A percentile compares a stretch with the other conserved stretches of the same genome.
Conservation (phyloP, 1,139 yeast species). For the Taiozyma sp. region DNA sequence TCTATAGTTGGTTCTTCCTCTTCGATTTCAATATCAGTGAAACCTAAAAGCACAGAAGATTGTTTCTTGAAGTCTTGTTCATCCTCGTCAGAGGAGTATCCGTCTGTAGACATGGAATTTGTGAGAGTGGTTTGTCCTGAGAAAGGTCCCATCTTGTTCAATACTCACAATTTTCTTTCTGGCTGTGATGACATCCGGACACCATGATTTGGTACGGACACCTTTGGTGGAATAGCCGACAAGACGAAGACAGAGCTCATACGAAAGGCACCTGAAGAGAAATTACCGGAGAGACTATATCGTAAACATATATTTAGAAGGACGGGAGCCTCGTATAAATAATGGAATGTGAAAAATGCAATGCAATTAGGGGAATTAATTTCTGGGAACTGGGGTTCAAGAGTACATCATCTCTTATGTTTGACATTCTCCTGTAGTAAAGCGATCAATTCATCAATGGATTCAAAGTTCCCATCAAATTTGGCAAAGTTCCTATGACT, state of each 20-base stretch:
- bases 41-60: slow-evolving; percentile 48
- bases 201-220: background rate
- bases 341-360: background rate
- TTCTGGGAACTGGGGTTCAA: background rate
- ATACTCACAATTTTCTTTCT: background rate
- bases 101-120: background rate
- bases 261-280: background rate
- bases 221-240: too few relatives aligned
- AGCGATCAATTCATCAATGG: slow-evolving; percentile 67
- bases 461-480: slow-evolving; percentile 65
- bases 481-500: slow-evolving; percentile 81
- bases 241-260: too few relatives aligned
- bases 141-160: background rate
- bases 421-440: slow-evolving; percentile 31
- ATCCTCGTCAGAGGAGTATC: slow-evolving; percentile 27
- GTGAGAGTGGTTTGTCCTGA: background rate
- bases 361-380: background rate
- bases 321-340: background rate
- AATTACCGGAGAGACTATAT: background rate
- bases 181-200: slow-evolving; percentile 7
- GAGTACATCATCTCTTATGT: slow-evolving; percentile 11
- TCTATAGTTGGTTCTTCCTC: slow-evolving; percentile 48
- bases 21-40: slow-evolving; percentile 45
- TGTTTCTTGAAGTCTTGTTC: slow-evolving; percentile 20
- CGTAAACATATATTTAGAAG: background rate